Evolutionary conservation across 495 filamentous ascomycete species (phyloP).

Genomic region (Clavariopsis aquatica): DNA sequence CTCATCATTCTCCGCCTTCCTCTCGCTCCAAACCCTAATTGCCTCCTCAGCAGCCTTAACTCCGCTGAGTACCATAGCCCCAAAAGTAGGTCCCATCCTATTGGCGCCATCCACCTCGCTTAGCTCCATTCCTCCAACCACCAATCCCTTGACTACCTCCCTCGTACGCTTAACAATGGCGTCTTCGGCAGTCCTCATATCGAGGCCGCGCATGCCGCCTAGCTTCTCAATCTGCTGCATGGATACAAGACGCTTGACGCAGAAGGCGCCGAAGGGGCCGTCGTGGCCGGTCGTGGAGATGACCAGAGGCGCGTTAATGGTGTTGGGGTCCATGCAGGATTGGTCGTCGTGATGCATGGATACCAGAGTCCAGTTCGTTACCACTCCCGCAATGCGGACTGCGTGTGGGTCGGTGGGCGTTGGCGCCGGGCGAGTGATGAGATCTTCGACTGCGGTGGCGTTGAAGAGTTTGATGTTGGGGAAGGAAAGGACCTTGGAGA

Average conservation of each 20-base stretch:
- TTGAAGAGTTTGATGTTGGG: conserved; percentile 96
- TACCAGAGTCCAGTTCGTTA: conserved; percentile 93
- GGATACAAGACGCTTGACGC: conserved; percentile 76
- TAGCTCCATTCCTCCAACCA: conserved; percentile 92
- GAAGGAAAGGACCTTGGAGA: conserved; percentile 76
- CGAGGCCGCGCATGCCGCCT: conserved; percentile 85
- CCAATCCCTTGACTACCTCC: conserved; percentile 81
- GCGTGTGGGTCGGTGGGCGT: conserved; percentile 45
- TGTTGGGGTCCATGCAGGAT: conserved; percentile 94
- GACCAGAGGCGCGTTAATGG: conserved; percentile 84
- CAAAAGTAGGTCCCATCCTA: conserved; percentile 77
- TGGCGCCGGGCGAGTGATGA: conserved; percentile 68
- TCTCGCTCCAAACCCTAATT: conserved; percentile 70
- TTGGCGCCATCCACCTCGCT: conserved; percentile 88
- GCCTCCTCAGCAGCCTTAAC: conserved; percentile 89
- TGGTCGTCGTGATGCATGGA: conserved; percentile 89
- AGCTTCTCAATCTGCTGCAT: conserved; percentile 81
- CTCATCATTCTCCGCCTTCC: conserved; percentile 53
- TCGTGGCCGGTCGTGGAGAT: conserved; percentile 90
- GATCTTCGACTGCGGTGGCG: conserved; percentile 84
- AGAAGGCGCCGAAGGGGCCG: conserved; percentile 87
- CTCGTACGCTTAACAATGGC: conserved; percentile 87
- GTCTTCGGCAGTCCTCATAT: conserved; percentile 88
- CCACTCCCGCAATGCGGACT: conserved; percentile 78
- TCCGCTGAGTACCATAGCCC: conserved; percentile 79